A percentile compares a stretch with the other conserved stretches of the same genome.
Conservation (phyloP, 768 basidiomycete species). For the Daedaleopsis sinensis region DNA sequence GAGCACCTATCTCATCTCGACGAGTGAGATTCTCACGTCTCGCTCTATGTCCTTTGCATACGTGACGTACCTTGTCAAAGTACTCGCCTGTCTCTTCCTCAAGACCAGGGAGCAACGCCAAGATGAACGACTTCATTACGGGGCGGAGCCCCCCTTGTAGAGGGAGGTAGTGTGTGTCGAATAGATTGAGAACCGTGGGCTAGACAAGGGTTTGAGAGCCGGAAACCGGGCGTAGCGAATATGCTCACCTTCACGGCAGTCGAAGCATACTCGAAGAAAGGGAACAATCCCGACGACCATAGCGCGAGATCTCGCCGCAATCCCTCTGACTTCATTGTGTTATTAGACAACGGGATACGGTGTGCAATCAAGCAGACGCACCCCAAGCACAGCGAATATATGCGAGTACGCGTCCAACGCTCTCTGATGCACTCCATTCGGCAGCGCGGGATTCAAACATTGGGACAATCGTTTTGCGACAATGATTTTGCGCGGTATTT, state of each 20-base stretch:
- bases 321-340: conserved; percentile 70
- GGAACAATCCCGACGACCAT: conserved; percentile 96
- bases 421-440: conserved; percentile 95
- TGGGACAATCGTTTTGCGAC: conserved; percentile 95
- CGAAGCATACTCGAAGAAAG: conserved; percentile 99
- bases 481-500: conserved; percentile 92
- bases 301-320: conserved; percentile 82
- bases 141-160: conserved; percentile 81
- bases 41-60: not conserved
- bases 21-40: not conserved
- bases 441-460: conserved; percentile 96
- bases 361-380: conserved; percentile 41
- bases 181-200: conserved; percentile 90
- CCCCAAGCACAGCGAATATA: conserved; percentile 89
- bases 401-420: conserved; percentile 95
- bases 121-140: conserved; percentile 91
- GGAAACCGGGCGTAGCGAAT: not conserved
- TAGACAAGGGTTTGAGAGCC: conserved; percentile 32
- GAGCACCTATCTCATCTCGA: conserved; percentile 57
- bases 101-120: conserved; percentile 90
- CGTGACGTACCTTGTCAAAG: conserved; percentile 74
- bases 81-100: conserved; percentile 98
- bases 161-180: conserved; percentile 90
- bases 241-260: conserved; percentile 87
- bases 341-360: too few relatives aligned